These are phyloP conservation scores for Ambrosia artemisiifolia DNA, from an alignment of 129 eudicot species.

Conservation along the genomic window DNA sequence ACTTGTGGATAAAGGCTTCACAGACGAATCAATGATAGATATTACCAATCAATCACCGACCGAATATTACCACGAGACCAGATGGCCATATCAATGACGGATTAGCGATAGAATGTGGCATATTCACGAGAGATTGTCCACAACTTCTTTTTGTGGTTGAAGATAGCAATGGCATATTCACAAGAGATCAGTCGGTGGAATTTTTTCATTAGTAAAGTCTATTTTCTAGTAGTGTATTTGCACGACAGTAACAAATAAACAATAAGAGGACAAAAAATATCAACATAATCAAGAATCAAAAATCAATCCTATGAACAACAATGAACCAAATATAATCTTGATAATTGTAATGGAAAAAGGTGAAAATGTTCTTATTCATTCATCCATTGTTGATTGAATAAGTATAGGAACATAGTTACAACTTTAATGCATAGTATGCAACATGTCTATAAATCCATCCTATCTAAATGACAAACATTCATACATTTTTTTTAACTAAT, in stretches of 20 bases:
- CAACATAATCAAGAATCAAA: conserved; percentile 7
- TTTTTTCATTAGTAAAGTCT: too few species aligned
- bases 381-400: conserved; percentile 33
- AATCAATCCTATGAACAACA: not conserved
- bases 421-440: conserved; percentile 19
- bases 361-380: conserved; percentile 10
- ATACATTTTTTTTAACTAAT: not conserved
- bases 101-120: too few species aligned
- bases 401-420: conserved; percentile 34
- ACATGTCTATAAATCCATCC: conserved; percentile 25
- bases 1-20: too few species aligned
- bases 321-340: not conserved
- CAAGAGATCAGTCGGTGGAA: too few species aligned
- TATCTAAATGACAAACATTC: conserved; percentile 24
- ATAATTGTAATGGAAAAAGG: not conserved
- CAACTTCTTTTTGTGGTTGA: too few species aligned
- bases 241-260: not conserved
- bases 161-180: too few species aligned
- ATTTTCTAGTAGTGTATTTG: not conserved
- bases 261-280: not conserved
- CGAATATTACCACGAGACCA: too few species aligned
- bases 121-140: too few species aligned
- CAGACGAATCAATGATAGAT: too few species aligned
- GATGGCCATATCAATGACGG: too few species aligned
- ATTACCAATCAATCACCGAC: too few species aligned